phyloP scores from a whole-genome alignment of 164 flowering plant species.

The Aristolochia fimbriata region DNA sequence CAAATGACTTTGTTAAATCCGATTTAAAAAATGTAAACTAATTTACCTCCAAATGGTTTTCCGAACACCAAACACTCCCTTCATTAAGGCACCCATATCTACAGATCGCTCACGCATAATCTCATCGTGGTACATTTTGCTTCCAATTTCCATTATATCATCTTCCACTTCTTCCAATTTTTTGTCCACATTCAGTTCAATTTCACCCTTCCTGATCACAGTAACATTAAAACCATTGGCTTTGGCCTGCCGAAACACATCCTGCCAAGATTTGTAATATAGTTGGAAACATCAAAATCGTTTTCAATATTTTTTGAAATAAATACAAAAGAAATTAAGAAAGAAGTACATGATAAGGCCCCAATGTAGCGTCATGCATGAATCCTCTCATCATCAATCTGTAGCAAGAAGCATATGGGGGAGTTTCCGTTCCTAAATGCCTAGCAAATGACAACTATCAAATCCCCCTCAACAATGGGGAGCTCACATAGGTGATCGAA shows the following conservation, averaged over 20 bases:
- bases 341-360: too few relatives aligned
- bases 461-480: too few relatives aligned
- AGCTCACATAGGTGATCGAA: too few relatives aligned
- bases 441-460: too few relatives aligned
- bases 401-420: too few relatives aligned
- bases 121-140: slow-evolving; percentile 84
- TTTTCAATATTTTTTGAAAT: too few relatives aligned
- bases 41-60: slow-evolving; percentile 46
- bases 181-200: slow-evolving; percentile 67
- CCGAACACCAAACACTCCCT: slow-evolving; percentile 49
- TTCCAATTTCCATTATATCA: slow-evolving; percentile 65
- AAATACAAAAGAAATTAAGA: neutral
- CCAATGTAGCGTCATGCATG: too few relatives aligned
- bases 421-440: too few relatives aligned
- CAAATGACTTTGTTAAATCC: too few relatives aligned
- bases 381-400: too few relatives aligned
- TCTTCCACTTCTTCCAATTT: slow-evolving; percentile 82
- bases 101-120: slow-evolving; percentile 61
- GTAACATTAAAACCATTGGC: slow-evolving; percentile 84
- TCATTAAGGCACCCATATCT: slow-evolving; percentile 53
- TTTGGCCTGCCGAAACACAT: slow-evolving; percentile 77
- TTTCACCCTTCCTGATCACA: slow-evolving; percentile 75
- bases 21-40: neutral
- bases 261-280: slow-evolving; percentile 39
- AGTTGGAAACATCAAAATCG: neutral